Evolutionary conservation across 2,329 filamentous ascomycete species (phyloP).

Genomic region (Aspergillus hiratsukae): DNA sequence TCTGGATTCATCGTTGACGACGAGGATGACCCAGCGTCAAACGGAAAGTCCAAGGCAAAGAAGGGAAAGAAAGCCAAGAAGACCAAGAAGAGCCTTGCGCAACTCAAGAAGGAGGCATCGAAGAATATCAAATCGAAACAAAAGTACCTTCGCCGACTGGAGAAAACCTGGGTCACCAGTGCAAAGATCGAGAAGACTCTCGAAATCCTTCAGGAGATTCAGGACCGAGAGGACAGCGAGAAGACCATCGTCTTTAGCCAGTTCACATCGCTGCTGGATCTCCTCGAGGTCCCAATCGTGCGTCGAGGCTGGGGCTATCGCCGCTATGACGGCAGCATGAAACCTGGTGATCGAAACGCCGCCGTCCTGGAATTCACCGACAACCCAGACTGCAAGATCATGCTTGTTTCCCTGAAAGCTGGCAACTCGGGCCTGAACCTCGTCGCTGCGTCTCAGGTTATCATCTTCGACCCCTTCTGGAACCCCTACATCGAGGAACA

Average conservation of each 20-base stretch:
- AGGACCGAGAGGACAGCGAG: constrained; percentile 51
- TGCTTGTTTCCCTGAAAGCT: constrained; percentile 74
- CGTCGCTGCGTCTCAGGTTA: constrained; percentile 74
- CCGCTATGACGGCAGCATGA: constrained; percentile 76
- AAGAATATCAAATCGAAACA: constrained; percentile 62
- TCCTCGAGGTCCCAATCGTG: constrained; percentile 67
- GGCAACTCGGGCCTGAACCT: constrained; percentile 85
- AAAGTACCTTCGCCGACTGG: constrained; percentile 65
- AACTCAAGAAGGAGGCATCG: constrained; percentile 45
- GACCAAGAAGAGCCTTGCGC: constrained; percentile 39
- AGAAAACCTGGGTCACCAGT: constrained; percentile 66
- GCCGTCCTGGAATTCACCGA: constrained; percentile 66
- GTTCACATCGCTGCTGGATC: constrained; percentile 73
- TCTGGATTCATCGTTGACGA: constrained; percentile 17
- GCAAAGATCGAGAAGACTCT: constrained; percentile 69
- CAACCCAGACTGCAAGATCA: constrained; percentile 57
- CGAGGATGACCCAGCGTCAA: constrained; percentile 44
- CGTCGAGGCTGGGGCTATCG: constrained; percentile 55
- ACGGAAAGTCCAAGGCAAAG: constrained; percentile 34
- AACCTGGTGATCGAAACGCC: constrained; percentile 59
- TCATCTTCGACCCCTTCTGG: constrained; percentile 92
- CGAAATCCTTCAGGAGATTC: constrained; percentile 56
- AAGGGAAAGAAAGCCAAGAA: constrained; percentile 40
- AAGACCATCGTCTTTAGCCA: constrained; percentile 81
- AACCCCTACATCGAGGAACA: constrained; percentile 92